Percentiles rank a stretch among this genome's conserved stretches.
Conservation (phyloP, 2,329 filamentous ascomycete genomes). For the Fusarium pilosicola region DNA sequence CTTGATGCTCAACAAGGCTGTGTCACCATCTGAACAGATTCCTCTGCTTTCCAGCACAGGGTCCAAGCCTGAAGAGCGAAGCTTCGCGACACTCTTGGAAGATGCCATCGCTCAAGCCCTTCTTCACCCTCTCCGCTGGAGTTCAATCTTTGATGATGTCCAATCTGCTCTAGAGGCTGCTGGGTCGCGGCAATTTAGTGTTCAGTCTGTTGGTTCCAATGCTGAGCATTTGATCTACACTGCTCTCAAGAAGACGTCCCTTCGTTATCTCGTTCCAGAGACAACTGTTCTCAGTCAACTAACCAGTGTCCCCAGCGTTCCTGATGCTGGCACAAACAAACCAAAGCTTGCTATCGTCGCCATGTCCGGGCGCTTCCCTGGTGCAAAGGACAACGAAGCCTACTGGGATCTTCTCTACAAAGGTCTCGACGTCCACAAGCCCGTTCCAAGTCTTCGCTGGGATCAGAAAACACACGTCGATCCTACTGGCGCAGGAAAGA, state of each 20-base stretch:
- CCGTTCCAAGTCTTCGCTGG: conserved; percentile 52
- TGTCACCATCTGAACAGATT: conserved; percentile 3
- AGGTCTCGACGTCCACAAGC: conserved; percentile 71
- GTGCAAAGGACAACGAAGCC: conserved; percentile 66
- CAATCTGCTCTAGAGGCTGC: conserved; percentile 4
- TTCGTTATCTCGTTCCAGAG: conserved; percentile 17
- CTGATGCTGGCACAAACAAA: not conserved
- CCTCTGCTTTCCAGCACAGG: conserved; percentile 20
- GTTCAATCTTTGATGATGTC: conserved; percentile 9
- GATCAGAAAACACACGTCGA: conserved; percentile 51
- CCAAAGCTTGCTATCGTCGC: conserved; percentile 66
- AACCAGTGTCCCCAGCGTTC: rapidly evolving
- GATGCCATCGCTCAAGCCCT: conserved; percentile 24
- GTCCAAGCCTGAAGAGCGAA: conserved; percentile 8
- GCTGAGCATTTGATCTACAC: conserved; percentile 37
- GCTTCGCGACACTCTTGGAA: conserved; percentile 22
- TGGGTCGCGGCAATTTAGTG: conserved; percentile 1
- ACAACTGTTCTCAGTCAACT: rapidly evolving
- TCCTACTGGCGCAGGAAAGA: conserved; percentile 69
- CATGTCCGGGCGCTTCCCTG: conserved; percentile 72
- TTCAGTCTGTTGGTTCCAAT: conserved; percentile 17
- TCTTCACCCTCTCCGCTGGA: conserved; percentile 28
- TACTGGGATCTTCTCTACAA: conserved; percentile 74
- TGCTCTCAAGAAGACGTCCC: conserved; percentile 29
- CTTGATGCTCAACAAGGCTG: not conserved